Conservation (phyloP, 2,329 filamentous ascomycete genomes). For the Fusarium sp. region DNA sequence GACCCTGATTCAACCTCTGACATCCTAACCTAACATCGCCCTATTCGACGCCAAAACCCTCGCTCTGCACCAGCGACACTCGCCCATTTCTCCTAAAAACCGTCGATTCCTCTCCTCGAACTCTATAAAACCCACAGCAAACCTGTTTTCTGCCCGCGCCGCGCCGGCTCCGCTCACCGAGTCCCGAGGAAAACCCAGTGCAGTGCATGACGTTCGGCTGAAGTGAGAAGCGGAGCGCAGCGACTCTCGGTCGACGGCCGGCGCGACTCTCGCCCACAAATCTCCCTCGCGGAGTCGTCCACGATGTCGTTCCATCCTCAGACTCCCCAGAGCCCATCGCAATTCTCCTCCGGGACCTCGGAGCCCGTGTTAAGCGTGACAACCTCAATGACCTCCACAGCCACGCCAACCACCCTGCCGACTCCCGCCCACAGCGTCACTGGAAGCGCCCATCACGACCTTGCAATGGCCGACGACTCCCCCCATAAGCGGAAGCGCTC, state of each 20-base stretch:
- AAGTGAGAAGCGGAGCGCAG: constrained; percentile 49
- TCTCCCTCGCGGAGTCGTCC: constrained; percentile 52
- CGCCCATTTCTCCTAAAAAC: constrained; percentile 34
- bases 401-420: constrained; percentile 65
- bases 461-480: constrained; percentile 63
- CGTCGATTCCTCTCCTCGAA: constrained; percentile 28
- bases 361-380: constrained; percentile 64
- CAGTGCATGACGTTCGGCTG: constrained; percentile 48
- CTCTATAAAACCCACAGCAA: constrained; percentile 5
- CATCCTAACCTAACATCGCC: constrained; percentile 43
- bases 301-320: constrained; percentile 76
- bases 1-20: constrained; percentile 46
- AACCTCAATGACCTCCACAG: constrained; percentile 63
- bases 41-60: constrained; percentile 41
- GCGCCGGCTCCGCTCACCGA: constrained; percentile 29
- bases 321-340: constrained; percentile 75
- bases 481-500: constrained; percentile 72
- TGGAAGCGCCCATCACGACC: constrained; percentile 61
- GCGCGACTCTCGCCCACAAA: constrained; percentile 49
- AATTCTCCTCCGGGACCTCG: constrained; percentile 67
- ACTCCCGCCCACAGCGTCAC: constrained; percentile 73
- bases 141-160: constrained; percentile 32
- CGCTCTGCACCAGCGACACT: constrained; percentile 42
- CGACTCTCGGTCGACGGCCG: constrained; percentile 50
- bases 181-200: constrained; percentile 44